Conservation (phyloP, 306 rosid genomes). For the Arachis stenosperma region DNA sequence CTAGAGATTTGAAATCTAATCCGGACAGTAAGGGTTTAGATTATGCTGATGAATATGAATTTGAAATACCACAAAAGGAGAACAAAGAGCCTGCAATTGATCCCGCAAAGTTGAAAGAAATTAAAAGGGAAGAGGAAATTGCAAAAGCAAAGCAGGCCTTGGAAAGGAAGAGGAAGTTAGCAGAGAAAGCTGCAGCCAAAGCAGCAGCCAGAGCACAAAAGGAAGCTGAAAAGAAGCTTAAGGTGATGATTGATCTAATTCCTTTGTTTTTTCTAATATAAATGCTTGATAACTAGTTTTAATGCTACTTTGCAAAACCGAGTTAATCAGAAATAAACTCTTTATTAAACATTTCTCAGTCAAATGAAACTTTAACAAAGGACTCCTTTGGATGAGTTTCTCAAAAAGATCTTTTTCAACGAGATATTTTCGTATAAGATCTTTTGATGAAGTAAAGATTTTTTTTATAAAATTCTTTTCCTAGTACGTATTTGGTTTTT, state of each 20-base stretch:
- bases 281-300: too few species aligned
- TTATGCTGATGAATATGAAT: conserved; percentile 50
- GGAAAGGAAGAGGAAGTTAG: conserved; percentile 83
- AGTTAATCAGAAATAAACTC: too few species aligned
- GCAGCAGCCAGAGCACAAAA: conserved; percentile 70
- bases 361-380: too few species aligned
- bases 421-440: too few species aligned
- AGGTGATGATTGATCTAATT: conserved; percentile 50
- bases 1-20: conserved; percentile 41
- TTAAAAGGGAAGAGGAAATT: conserved; percentile 83
- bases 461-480: background rate
- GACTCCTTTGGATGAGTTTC: too few species aligned
- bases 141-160: conserved; percentile 74
- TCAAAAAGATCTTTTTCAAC: too few species aligned
- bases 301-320: too few species aligned
- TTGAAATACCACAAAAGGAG: conserved; percentile 50
- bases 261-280: background rate
- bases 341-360: too few species aligned
- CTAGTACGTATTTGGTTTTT: too few species aligned
- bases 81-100: conserved; percentile 57
- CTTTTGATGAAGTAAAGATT: background rate
- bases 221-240: conserved; percentile 83
- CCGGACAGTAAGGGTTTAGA: conserved; percentile 42
- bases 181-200: conserved; percentile 82
- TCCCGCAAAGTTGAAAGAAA: conserved; percentile 71